These are phyloP conservation scores for Aureobasidium sp. DNA, from an alignment of 2,329 filamentous ascomycete genomes.

Conservation along the genomic window DNA sequence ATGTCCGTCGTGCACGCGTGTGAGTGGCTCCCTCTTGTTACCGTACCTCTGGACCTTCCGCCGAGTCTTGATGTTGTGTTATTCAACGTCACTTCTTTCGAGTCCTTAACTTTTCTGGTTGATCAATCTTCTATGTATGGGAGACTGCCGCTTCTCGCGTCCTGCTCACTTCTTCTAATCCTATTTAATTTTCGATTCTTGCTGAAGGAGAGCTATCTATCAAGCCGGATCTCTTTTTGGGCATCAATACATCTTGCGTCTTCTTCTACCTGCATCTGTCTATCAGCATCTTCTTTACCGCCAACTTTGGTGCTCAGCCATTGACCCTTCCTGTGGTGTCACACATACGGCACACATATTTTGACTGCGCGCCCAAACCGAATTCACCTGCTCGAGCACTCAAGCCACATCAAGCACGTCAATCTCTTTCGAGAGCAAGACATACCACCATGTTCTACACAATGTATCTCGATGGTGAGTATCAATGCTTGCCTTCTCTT, in stretches of 20 bases:
- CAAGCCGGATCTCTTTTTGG: not conserved
- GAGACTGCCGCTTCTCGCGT: not conserved
- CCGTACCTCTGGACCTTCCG: conserved; percentile 11
- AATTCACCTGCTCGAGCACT: not conserved
- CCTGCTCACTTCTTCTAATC: not conserved
- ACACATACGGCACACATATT: conserved; percentile 1
- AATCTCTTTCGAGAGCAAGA: not conserved
- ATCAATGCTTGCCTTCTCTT: not conserved
- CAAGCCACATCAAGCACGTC: conserved; percentile 12
- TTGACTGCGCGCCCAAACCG: conserved; percentile 10
- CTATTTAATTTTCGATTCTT: conserved; percentile 4
- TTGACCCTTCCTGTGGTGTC: conserved; percentile 4
- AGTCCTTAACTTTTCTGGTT: conserved; percentile 1
- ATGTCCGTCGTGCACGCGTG: conserved; percentile 13
- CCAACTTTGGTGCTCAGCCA: not conserved
- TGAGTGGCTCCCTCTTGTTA: conserved; percentile 7
- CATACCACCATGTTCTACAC: conserved; percentile 13
- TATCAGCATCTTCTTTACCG: not conserved
- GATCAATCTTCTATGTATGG: not conserved
- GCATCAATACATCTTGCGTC: conserved; percentile 12
- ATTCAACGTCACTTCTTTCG: conserved; percentile 12
- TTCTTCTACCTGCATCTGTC: conserved; percentile 2
- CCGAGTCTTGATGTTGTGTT: conserved; percentile 14
- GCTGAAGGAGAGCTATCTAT: not conserved
- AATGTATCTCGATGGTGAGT: conserved; percentile 17